Evolutionary conservation across 768 basidiomycete genomes (phyloP), one percentile per base, ranked within the genome.

Genomic region (Kwoniella dejecticola): DNA sequence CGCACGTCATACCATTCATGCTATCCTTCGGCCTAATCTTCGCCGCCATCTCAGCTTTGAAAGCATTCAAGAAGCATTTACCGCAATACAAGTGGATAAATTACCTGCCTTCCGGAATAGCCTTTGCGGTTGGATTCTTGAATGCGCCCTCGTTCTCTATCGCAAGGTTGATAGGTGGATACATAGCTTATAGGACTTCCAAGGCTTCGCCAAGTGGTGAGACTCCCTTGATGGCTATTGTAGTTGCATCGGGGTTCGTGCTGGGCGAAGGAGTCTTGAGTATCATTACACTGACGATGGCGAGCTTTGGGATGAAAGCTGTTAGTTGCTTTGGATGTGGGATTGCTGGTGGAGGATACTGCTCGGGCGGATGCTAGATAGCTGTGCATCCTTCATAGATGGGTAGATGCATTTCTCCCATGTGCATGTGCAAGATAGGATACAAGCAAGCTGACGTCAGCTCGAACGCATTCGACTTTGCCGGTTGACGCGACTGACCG

Each of bases 131-230:
- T 60, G 92, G 95, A 0, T 96, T 98, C 79, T 82, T 98, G 71
- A 98, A 98, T 74, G 91, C 93, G 0, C 95, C 95, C 2, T 89
- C 89, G 3, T 98, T 97, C 81, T 90, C 91, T 5, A 83, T 97
- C 60, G 92, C 95, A 1, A 86, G 95, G 52, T 82, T 97, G 29
- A 83, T 95, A 56, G 95, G 95, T 36, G 95, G 95, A 2, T 76
- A 89, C 63, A 79, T 90, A 66, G 92, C 95, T 69, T 85, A 88
- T 70, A 81, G 70, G 5, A 62, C 69, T 13, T 62, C 76, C 5
- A 66, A 67, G 29, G 44, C 33, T 12, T 64, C 45, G 27, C 52
- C 50, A 11, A 62, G 29, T 7, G 74, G 73, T 4, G 75, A 78
- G 41, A 79, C 72, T 13, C 77, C 66, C 1, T 56, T 72, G 15